Evolutionary conservation across 257 asterid genomes (phyloP), one percentile per base, ranked within the genome.

Genomic region (Nicotiana knightiana): DNA sequence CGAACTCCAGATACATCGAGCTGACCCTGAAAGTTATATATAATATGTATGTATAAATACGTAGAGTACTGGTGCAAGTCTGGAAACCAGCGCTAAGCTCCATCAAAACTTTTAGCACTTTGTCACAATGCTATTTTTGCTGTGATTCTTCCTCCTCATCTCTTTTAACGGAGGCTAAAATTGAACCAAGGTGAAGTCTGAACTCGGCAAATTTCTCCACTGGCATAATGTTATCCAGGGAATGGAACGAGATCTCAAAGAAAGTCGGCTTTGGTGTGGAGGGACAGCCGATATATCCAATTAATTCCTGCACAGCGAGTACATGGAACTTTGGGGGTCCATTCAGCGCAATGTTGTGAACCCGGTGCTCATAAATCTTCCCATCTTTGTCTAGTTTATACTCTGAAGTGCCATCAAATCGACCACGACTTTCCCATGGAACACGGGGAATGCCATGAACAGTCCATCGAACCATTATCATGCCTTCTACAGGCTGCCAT

Each of bases 401-500:
- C 91, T 94, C 99, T 57, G 99, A 96, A 84, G 98, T 96, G 24
- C 97, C 98, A 81, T 96, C 99, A 83, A 96, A 96, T 83, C 78
- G 92, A 81, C 97, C 89, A 79, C 85, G 63, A 0, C 95, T 89
- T 88, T 96, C 99, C 99, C 99, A 96, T 62, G 95, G 98, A 26
- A 94, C 87, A 62, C 98, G 89, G 65, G 95, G 97, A 58, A 93
- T 85, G 85, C 98, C 99, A 51, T 94, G 97, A 81, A 89, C 97
- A 24, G 97, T 93, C 98, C 98, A 96, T 73, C 99, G 98, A 63
- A 96, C 90, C 88, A 93, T 90, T 84, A 96, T 89, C 93, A 89
- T 75, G 86, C 79, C 94, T 83, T 96, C 99, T 3, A 68, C 54
- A 2, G 90, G 99, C 89, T 95, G 98, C 96, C 99, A 93, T 55